Evolutionary conservation across 2,329 filamentous ascomycete species (phyloP).

Genomic region (Saccharata proteae): DNA sequence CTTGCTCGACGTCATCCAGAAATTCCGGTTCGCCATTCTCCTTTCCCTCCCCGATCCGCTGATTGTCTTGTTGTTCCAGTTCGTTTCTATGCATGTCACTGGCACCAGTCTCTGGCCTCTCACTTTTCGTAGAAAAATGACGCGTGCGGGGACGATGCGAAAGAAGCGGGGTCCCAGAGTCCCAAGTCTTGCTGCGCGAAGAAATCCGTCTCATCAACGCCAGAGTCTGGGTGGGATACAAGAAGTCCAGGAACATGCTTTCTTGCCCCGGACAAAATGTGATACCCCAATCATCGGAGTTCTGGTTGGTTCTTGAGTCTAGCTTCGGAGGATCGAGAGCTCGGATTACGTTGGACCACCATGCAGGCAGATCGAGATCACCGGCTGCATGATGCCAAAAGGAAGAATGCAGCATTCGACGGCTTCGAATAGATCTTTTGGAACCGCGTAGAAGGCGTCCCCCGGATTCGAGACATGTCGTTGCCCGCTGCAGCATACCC

Average conservation of each 20-base stretch:
- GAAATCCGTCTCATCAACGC: conserved; percentile 23
- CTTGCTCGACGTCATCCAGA: background rate
- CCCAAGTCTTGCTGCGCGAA: conserved; percentile 12
- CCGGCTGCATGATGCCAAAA: conserved; percentile 45
- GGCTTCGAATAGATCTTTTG: conserved; percentile 26
- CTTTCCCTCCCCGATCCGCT: too few species aligned
- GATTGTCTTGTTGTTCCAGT: too few species aligned
- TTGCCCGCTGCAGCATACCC: conserved; percentile 47
- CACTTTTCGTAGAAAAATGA: too few species aligned
- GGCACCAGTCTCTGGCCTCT: too few species aligned
- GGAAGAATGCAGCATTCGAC: conserved; percentile 40
- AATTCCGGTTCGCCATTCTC: background rate
- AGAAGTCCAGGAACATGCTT: conserved; percentile 33
- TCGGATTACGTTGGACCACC: conserved; percentile 14
- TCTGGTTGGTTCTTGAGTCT: too few species aligned
- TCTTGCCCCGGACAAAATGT: too few species aligned
- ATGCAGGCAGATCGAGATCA: conserved; percentile 29
- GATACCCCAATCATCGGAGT: too few species aligned
- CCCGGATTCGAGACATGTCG: conserved; percentile 46
- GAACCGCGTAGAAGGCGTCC: conserved; percentile 36
- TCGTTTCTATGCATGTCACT: too few species aligned
- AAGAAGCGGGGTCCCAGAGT: too few species aligned
- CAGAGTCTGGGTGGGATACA: conserved; percentile 35
- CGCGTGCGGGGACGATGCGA: too few species aligned
- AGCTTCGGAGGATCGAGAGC: conserved; percentile 4